Evolutionary conservation across 495 filamentous ascomycete genomes (phyloP).

Genomic region (Penicillium subrubescens): DNA sequence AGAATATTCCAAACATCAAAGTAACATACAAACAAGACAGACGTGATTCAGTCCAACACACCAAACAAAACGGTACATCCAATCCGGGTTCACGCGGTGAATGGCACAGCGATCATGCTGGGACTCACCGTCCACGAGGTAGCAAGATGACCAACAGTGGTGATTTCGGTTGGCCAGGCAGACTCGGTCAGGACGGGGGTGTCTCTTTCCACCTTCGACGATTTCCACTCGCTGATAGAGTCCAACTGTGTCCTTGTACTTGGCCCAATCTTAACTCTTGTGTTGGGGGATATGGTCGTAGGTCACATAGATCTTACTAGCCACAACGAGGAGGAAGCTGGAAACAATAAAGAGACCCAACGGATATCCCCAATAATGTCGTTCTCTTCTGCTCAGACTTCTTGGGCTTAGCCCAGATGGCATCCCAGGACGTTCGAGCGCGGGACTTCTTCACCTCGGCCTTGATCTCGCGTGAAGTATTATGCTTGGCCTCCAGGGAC

Average conservation of each 20-base stretch:
- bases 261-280: too few species aligned
- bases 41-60: not conserved
- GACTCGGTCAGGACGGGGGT: not conserved
- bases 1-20: not conserved
- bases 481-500: not conserved
- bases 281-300: too few species aligned
- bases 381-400: not conserved
- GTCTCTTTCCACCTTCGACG: too few species aligned
- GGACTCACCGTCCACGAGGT: not conserved
- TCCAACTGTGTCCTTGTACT: too few species aligned
- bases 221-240: too few species aligned
- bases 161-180: not conserved
- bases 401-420: not conserved
- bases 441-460: not conserved
- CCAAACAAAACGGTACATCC: not conserved
- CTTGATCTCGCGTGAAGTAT: not conserved
- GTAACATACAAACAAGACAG: not conserved
- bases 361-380: not conserved
- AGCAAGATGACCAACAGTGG: not conserved
- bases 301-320: not conserved
- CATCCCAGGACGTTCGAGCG: not conserved
- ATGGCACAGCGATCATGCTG: not conserved
- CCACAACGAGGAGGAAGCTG: too few species aligned
- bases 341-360: too few species aligned
- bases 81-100: not conserved